Conservation (phyloP, 139 green algal species). For the Nannochloris sp. region DNA sequence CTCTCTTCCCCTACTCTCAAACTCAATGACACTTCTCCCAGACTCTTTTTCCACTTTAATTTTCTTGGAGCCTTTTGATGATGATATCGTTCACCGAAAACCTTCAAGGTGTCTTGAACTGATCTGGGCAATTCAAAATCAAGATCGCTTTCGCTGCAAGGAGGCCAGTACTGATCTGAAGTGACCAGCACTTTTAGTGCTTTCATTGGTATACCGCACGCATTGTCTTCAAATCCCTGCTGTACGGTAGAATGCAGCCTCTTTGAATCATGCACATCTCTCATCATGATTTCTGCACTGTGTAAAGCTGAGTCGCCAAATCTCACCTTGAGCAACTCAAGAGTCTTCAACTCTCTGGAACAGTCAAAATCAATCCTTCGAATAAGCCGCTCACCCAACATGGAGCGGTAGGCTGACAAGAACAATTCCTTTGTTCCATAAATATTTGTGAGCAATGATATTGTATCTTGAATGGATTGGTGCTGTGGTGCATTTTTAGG, state of each 20-base stretch:
- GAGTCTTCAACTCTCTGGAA: conserved; percentile 72
- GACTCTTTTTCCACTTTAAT: conserved; percentile 64
- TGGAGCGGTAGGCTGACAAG: conserved; percentile 82
- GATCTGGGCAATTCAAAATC: conserved; percentile 42
- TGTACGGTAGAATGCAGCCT: conserved; percentile 72
- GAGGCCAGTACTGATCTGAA: conserved; percentile 85
- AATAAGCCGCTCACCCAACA: conserved; percentile 78
- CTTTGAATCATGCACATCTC: conserved; percentile 87
- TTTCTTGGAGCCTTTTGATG: conserved; percentile 78
- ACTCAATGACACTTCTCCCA: conserved; percentile 69
- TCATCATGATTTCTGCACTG: conserved; percentile 52
- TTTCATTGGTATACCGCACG: conserved; percentile 12
- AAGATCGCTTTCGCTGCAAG: conserved; percentile 14
- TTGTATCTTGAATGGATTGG: conserved; percentile 44
- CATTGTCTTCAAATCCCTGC: not conserved
- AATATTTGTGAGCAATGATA: conserved; percentile 73
- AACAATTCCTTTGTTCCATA: conserved; percentile 78
- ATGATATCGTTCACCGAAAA: conserved; percentile 49
- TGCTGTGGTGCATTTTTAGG: conserved; percentile 19
- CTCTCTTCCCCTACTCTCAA: conserved; percentile 36
- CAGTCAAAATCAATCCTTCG: conserved; percentile 65
- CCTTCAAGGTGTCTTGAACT: conserved; percentile 21
- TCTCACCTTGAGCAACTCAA: conserved; percentile 92
- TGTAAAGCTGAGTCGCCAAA: conserved; percentile 80
- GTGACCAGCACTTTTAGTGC: conserved; percentile 58